Base-by-base conservation (phyloP, 306 rosid species). In the Betula pendula region DNA sequence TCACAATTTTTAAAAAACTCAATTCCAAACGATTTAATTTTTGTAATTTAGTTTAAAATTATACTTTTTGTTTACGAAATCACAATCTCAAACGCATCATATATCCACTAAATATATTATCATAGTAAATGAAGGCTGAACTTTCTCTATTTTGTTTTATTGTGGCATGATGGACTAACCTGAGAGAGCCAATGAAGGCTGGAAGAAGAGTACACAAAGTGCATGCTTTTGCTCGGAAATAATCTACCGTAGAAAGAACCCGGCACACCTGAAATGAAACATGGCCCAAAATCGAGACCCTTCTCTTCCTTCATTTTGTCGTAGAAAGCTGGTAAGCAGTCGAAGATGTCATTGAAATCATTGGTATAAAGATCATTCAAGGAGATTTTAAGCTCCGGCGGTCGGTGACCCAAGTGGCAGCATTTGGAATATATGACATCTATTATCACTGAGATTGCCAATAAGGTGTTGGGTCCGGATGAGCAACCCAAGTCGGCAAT, bases 401-500 rank as follows among this genome's bases (percentile, higher is more conserved):
- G 48, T 0, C 81, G 70, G 4, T 31, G 62, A 25, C 68, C 71
- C 2, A 82, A 40, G 66, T 62, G 3, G 52, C 59, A 2, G 43
- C 83, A 60, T 51, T 81, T 80, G 49, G 84, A 48, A 40, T 73
- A 27, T 0, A 94, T 29, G 17, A 48, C 58, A 8, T 88, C 78
- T 2, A 88, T n/a, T 35, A 92, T 80, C 73, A 88, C 80, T 0
- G 82, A 84, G 25, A 94, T 72, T 1, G 86, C 82, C 3, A 27
- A 13, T 33, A 94, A 58, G 0, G 87, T 76, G 84, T 94, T 92
- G 20, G 97, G 98, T 8, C 98, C 98, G 1, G 95, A 88, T 19
- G 97, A 90, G 48, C 98, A 92, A 9, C 98, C 98, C 62, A 94
- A 84, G 66, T 94, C 98, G 0, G 90, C 98, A 22, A 94, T 89